Evolutionary conservation across 805 yeast species (phyloP), one percentile per base, ranked within the genome.

Genomic region (Alloascoidea hylecoeti): DNA sequence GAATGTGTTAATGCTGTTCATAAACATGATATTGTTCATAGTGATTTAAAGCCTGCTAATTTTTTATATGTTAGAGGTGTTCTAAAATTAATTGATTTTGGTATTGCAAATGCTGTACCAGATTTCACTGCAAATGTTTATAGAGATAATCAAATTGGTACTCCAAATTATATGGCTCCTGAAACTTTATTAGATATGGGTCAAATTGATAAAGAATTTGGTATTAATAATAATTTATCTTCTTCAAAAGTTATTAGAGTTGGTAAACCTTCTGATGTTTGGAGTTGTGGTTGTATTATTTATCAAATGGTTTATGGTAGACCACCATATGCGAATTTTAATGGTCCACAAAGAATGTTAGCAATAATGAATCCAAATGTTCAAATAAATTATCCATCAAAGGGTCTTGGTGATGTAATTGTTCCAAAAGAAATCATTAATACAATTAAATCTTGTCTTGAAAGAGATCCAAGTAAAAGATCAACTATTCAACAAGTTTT

Each of bases 141-240:
- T 51, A 68, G 96, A 41, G 94, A 84, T 42, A 72, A 85, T 4
- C 96, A 85, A 53, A 79, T 86, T 38, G 98, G 98, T 3, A 89
- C 98, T 0, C 95, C 96, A 2, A 85, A 82, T 53, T 92, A 89
- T 55, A 92, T 89, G 97, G 96, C 98, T 0, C 98, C 98, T 0
- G 98, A 89, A 56, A 83, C 96, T 0, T 60, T 89, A 42, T 66
- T 79, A 35, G 94, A 80, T 55, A 72, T 65, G 42, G 64, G 61
- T 38, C 46, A 34, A 38, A 42, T 34, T 4, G n/a, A 16, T 28
- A 19, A 3, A 16, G 38, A 41, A 12, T 40, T 39, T 35, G 33
- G 30, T 4, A 63, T 55, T 38, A 62, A 58, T 19, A 41, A 52
- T 4, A 49, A 52, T 32, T 54, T 50, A 40, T 59, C 41, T 58